A percentile compares a stretch with the other conserved stretches of the same genome.
Conservation (phyloP, 202 grass and related monocot genomes). For the Zizania palustris region DNA sequence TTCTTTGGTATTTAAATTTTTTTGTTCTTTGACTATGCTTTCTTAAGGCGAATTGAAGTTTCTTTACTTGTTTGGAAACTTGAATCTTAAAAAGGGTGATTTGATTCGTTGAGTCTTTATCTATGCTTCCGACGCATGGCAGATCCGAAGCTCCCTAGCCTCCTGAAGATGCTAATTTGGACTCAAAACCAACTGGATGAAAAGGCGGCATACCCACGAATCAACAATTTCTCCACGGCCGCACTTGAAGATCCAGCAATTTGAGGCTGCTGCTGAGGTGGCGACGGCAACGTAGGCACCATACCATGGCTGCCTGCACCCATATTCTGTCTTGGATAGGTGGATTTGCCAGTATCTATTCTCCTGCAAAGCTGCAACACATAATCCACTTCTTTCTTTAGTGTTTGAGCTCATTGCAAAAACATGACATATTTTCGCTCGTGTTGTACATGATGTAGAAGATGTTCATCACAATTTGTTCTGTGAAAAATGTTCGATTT, state of each 20-base stretch:
- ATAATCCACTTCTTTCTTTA: slow-evolving; percentile 21
- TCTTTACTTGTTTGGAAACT: neutral
- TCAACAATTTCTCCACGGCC: slow-evolving; percentile 73
- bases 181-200: slow-evolving; percentile 90
- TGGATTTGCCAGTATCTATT: neutral
- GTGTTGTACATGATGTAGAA: slow-evolving; percentile 50
- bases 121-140: neutral
- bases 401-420: slow-evolving; percentile 31
- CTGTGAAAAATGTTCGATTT: slow-evolving; percentile 44
- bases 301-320: slow-evolving; percentile 17
- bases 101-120: neutral
- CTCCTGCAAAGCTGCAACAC: neutral
- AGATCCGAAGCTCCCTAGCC: slow-evolving; percentile 96
- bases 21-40: neutral
- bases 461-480: slow-evolving; percentile 20
- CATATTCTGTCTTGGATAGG: slow-evolving; percentile 2
- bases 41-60: neutral
- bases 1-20: neutral
- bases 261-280: slow-evolving; percentile 40
- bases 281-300: neutral
- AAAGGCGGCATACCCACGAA: slow-evolving; percentile 76
- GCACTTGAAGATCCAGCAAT: slow-evolving; percentile 68
- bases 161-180: slow-evolving; percentile 94
- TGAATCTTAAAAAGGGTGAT: neutral
- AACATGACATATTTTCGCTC: slow-evolving; percentile 11